phyloP scores from a whole-genome alignment of 495 filamentous ascomycete genomes.

The Penicillium pancosmium region DNA sequence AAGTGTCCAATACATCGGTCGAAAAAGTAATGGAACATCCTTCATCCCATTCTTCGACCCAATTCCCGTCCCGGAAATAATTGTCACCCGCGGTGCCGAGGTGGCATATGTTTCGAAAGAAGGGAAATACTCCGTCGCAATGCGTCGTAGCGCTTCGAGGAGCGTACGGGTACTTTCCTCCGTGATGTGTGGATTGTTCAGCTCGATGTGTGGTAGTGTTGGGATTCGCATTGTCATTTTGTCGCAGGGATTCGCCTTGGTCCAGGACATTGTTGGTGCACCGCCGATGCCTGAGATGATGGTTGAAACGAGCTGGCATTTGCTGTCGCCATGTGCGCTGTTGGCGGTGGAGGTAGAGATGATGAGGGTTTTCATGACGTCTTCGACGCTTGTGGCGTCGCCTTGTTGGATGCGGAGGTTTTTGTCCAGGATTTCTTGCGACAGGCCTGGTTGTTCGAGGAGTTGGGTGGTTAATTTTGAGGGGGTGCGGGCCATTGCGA shows the following conservation, averaged over 20 bases:
- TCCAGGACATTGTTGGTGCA: constrained; percentile 12
- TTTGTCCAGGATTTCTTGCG: constrained; percentile 26
- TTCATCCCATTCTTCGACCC: constrained; percentile 14
- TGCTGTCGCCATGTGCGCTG: neutral
- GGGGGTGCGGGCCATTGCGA: constrained; percentile 59
- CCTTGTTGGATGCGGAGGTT: constrained; percentile 50
- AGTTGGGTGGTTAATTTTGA: constrained; percentile 54
- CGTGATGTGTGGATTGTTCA: constrained; percentile 32
- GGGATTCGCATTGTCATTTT: constrained; percentile 17
- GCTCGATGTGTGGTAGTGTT: constrained; percentile 18
- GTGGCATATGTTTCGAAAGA: constrained; percentile 10
- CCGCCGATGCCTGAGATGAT: constrained; percentile 54
- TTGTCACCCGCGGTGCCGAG: constrained; percentile 15
- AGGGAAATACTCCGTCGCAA: constrained; percentile 22
- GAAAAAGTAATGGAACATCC: constrained; percentile 38
- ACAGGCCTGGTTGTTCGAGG: constrained; percentile 34
- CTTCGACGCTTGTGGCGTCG: constrained; percentile 46
- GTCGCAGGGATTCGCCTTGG: constrained; percentile 21
- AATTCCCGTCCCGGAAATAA: constrained; percentile 37
- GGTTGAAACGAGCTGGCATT: constrained; percentile 21
- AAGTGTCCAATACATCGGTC: constrained; percentile 36
- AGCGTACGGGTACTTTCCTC: constrained; percentile 29
- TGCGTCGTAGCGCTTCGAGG: constrained; percentile 29
- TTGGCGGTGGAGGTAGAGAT: neutral
- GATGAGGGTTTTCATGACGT: constrained; percentile 34